Evolutionary conservation across 805 yeast genomes (phyloP), one percentile per base, ranked within the genome.

Genomic region (Trichomonascus vanleenenianus): DNA sequence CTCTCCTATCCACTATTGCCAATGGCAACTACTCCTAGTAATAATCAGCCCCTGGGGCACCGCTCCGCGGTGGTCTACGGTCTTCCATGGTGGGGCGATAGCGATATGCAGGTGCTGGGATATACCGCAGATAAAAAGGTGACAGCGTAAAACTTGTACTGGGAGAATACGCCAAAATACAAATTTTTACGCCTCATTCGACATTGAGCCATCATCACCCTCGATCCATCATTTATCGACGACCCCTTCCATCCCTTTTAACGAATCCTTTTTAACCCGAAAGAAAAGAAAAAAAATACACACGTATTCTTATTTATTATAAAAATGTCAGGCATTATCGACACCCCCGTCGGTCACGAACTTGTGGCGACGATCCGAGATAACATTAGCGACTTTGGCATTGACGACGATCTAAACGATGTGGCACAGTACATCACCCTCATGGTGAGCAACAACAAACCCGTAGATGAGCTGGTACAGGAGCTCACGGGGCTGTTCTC

Each of bases 401-500:
- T 56, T 1, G 59, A 55, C 19, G 61, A 55, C 35, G 60, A 56
- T 38, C 40, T 52, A n/a, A 56, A 54, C 2, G 51, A 52, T 33
- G 54, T 56, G 8, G 53, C 63, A 7, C 59, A 57, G 40, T 59
- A 56, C 45, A 49, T 59, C 40, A 52, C 56, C 8, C 45, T 51
- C 43, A 56, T 59, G 63, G 49, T 59, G 36, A 42, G 52, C 36
- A 59, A 57, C 46, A 43, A 50, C 34, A 55, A 55, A 44, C 20
- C 50, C 3, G 38, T 49, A 9, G 48, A 41, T 12, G 59, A 56
- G 45, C 56, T 59, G 19, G 40, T 51, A 2, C 18, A 31, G 1
- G 63, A 59, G 41, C 50, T 59, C 6, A 18, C 40, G 8, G 55
- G 50, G 35, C 48, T 59, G 18, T 52, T 59, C 32, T 62, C 62